phyloP scores from a whole-genome alignment of 1,284 basidiomycete genomes.

The Cystobasidium sp. region DNA sequence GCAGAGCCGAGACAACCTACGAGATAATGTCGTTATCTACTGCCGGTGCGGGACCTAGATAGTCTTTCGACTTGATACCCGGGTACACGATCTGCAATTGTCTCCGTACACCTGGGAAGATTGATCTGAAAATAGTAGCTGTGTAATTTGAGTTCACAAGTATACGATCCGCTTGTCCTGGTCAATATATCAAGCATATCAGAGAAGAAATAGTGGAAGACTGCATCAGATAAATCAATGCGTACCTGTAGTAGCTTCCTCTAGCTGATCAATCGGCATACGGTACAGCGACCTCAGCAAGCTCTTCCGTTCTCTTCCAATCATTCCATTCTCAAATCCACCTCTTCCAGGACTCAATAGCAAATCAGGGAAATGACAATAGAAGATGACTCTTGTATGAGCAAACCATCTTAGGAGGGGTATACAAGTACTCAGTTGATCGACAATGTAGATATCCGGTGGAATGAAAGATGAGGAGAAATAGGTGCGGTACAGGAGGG shows the following conservation, averaged over 20 bases:
- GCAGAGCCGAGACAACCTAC: not conserved
- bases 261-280: slow-evolving; percentile 84
- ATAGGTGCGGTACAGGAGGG: slow-evolving; percentile 61
- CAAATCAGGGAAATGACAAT: slow-evolving; percentile 97
- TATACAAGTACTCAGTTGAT: slow-evolving; percentile 89
- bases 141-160: slow-evolving; percentile 94
- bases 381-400: slow-evolving; percentile 83
- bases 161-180: slow-evolving; percentile 84
- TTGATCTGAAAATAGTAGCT: slow-evolving; percentile 72
- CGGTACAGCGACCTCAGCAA: slow-evolving; percentile 77
- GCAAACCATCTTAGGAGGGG: slow-evolving; percentile 75
- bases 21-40: slow-evolving; percentile 9
- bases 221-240: too few species aligned
- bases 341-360: slow-evolving; percentile 62
- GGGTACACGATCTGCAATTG: slow-evolving; percentile 84
- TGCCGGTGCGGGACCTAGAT: slow-evolving; percentile 5
- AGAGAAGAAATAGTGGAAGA: too few species aligned
- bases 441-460: slow-evolving; percentile 86
- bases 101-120: slow-evolving; percentile 71
- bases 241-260: slow-evolving; percentile 84
- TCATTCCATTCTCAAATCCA: slow-evolving; percentile 29
- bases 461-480: slow-evolving; percentile 50
- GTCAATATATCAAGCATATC: too few species aligned
- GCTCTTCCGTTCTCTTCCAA: slow-evolving; percentile 49
- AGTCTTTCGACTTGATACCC: slow-evolving; percentile 64